These are phyloP conservation scores for Arthrobotrys entomopaga DNA, from an alignment of 2,329 filamentous ascomycete species.

Conservation along the genomic window DNA sequence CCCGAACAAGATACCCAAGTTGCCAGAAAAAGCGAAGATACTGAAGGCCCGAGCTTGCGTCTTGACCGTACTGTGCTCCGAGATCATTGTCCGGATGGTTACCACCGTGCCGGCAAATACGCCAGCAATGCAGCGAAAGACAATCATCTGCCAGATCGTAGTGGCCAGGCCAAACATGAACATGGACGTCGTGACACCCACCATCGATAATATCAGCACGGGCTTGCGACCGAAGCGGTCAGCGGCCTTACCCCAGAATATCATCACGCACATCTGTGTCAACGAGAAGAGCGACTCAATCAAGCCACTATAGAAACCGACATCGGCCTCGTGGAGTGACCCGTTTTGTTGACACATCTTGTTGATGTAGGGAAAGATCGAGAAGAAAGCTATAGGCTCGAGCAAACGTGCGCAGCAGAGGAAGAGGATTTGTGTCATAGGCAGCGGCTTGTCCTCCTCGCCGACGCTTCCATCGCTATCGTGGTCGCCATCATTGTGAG, in stretches of 20 bases:
- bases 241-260: conserved; percentile 75
- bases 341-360: conserved; percentile 78
- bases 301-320: conserved; percentile 81
- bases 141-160: conserved; percentile 77
- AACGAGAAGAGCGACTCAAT: conserved; percentile 79
- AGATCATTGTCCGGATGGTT: conserved; percentile 79
- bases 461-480: conserved; percentile 50
- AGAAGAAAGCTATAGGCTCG: conserved; percentile 84
- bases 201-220: conserved; percentile 73
- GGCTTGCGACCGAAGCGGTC: conserved; percentile 79
- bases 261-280: conserved; percentile 81
- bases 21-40: conserved; percentile 79
- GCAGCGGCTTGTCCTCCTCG: conserved; percentile 66
- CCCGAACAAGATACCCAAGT: conserved; percentile 78
- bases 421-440: conserved; percentile 73
- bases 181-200: conserved; percentile 71
- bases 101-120: conserved; percentile 79
- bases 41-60: conserved; percentile 80
- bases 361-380: conserved; percentile 82
- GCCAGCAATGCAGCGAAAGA: conserved; percentile 76
- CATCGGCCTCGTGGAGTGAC: conserved; percentile 70
- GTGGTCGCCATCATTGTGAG: no score
- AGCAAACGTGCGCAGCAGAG: conserved; percentile 78
- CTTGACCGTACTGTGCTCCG: conserved; percentile 74
- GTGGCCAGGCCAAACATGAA: conserved; percentile 75